phyloP scores from a whole-genome alignment of 805 yeast genomes.

The Yarrowia sp. region DNA sequence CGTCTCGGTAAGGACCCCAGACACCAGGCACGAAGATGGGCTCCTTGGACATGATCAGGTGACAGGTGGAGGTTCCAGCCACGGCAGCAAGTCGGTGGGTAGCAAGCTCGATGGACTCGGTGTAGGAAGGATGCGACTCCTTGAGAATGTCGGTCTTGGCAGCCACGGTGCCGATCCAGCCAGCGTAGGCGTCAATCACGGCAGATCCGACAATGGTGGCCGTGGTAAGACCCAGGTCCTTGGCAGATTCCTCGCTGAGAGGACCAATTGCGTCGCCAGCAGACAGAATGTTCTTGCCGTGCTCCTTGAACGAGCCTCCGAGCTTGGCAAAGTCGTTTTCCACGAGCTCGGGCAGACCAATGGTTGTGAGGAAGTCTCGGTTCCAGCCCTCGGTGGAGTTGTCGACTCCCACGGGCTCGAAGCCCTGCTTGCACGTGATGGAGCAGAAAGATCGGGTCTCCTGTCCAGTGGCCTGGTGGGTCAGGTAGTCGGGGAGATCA shows the following conservation, averaged over 20 bases:
- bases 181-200: conserved; percentile 97
- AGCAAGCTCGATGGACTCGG: conserved; percentile 53
- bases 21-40: conserved; percentile 94
- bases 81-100: conserved; percentile 94
- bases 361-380: conserved; percentile 67
- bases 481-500: conserved; percentile 89
- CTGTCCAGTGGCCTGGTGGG: conserved; percentile 86
- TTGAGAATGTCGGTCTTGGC: conserved; percentile 70
- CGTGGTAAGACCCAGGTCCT: conserved; percentile 80
- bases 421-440: conserved; percentile 94
- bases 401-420: conserved; percentile 91
- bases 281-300: conserved; percentile 73
- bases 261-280: conserved; percentile 93
- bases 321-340: conserved; percentile 77
- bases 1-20: conserved; percentile 98
- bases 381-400: conserved; percentile 91
- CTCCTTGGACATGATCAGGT: conserved; percentile 81
- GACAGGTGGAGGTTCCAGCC: conserved; percentile 98
- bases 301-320: conserved; percentile 69
- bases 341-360: conserved; percentile 78
- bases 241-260: conserved; percentile 70
- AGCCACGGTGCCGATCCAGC: conserved; percentile 98
- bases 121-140: conserved; percentile 39
- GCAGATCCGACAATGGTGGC: conserved; percentile 90
- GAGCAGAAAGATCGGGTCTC: conserved; percentile 91